Base-by-base conservation (phyloP, 2,329 filamentous ascomycete species). In the Cercospora zeina region DNA sequence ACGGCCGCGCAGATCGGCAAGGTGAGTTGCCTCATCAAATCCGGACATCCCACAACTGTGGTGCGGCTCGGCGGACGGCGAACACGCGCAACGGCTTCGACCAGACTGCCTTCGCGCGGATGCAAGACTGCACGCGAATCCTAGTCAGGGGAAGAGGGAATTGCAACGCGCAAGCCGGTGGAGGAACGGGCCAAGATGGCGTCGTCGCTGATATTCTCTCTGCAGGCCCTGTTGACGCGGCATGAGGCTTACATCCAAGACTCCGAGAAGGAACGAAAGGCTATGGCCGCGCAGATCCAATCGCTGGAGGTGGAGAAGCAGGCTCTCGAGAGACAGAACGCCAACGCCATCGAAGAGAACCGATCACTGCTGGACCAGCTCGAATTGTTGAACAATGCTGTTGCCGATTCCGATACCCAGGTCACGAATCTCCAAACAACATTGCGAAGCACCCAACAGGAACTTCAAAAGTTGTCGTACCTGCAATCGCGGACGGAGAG, bases 211-310 rank as follows among this genome's bases (percentile, higher is more conserved):
- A 96, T 87, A 58, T 89, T 86, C 77, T 80, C 84, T 58, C 77
- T 89, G 62, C 87, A 97, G 95, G 92, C 92, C 63, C 83, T 99
- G 61, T 86, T 99, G 45, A 87, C 89, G 67, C 89, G 93, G 71
- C 93, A 99, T 84, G 93, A 97, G 81, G 87, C 90, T 63, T 97
- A 96, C 77, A 93, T 97, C 83, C 88, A 88, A 69, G 91, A 96
- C 76, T 91, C 93, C 63, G 92, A 96, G 80, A 86, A 87, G 69
- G 92, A 97, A 75, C 89, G 93, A 64, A 80, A 82, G 64, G 85
- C 88, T 64, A 86, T 97, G 77, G 83, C 85, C 49, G 77, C 80
- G 51, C 89, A 85, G 65, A 92, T 97, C 73, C 87, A 89, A 69
- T 83, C 83, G 66, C 82, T 99, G 57, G 91, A 96, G 78, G 76